Evolutionary conservation across 129 eudicot genomes (phyloP).

Genomic region (Heracleum sosnowskyi): DNA sequence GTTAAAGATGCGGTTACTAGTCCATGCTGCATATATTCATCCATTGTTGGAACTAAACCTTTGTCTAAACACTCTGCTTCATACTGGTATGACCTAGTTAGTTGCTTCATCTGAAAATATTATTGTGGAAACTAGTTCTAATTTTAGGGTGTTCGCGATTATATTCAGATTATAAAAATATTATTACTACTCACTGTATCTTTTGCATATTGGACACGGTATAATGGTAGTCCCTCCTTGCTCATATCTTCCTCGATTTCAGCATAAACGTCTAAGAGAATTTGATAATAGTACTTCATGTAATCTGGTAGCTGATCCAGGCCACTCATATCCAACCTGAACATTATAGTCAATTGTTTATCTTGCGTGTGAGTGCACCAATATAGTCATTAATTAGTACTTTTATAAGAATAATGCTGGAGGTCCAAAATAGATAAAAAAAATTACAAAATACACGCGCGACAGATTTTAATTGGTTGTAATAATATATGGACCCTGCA

Average conservation of each 20-base stretch:
- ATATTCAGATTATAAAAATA: not conserved
- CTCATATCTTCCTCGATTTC: slow-evolving; percentile 13
- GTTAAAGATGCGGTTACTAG: slow-evolving; percentile 16
- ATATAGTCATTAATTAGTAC: not conserved
- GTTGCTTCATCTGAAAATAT: slow-evolving; percentile 12
- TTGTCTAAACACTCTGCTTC: slow-evolving; percentile 29
- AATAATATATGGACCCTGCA: too few relatives aligned
- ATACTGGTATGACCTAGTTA: slow-evolving; percentile 7
- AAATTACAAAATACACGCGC: too few relatives aligned
- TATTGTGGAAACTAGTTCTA: not conserved
- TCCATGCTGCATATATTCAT: slow-evolving; percentile 22
- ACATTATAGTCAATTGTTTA: not conserved
- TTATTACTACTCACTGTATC: slow-evolving; percentile 4
- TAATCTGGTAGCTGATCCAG: slow-evolving; percentile 23
- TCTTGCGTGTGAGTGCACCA: too few relatives aligned
- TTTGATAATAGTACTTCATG: slow-evolving; percentile 12
- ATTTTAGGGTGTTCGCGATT: not conserved
- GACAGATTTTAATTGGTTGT: too few relatives aligned
- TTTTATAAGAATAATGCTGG: not conserved
- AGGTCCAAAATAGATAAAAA: too few relatives aligned
- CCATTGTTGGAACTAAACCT: slow-evolving; percentile 24
- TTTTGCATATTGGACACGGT: slow-evolving; percentile 11
- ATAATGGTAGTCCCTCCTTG: slow-evolving; percentile 14
- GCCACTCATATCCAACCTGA: slow-evolving; percentile 22
- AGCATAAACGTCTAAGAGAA: slow-evolving; percentile 10